Base-by-base conservation (phyloP, 1,139 yeast genomes). In the Yamadazyma atlantica region DNA sequence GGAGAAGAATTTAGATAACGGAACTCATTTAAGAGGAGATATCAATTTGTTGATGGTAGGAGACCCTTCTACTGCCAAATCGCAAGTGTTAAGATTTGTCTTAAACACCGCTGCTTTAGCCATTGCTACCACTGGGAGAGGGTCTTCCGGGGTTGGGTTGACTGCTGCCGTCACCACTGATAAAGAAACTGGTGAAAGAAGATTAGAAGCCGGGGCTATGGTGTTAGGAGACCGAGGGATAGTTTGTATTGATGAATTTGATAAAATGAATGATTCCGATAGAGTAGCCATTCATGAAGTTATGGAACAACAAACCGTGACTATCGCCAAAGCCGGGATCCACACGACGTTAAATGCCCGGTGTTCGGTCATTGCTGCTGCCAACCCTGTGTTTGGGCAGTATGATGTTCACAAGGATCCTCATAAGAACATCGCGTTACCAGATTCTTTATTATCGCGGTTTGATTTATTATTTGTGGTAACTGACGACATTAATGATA, bases 171-270 rank as follows among this genome's bases (percentile, higher is more conserved):
- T 92, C 4, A 90, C 97, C 3, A 80, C 92, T 2, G 99, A 92
- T 62, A 84, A 84, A 54, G 98, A 92, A 62, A 92, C 98, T 1
- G 98, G 98, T 37, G 99, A 92, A 66, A 75, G 97, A 57, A 77
- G 96, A 52, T 70, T 92, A 48, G 98, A 94, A 64, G 99, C 98
- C 0, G 99, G 99, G 73, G 99, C 99, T 3, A 92, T 92, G 98
- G 98, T 92, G 33, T 70, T 94, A 46, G 99, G 97, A 9, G 98
- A 92, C 63, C 74, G 97, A 50, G 99, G 99, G 48, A 76, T 94
- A 44, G 97, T 92, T 32, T 92, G 98, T 76, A 94, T 92, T 57
- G 98, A 92, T 73, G 98, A 92, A 69, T 92, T 92, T 57, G 98
- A 92, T 67, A 92, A 92, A 62, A 92, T 92, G 99, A 83, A 88